Percentiles rank a stretch among this genome's conserved stretches.
These are phyloP conservation scores for Boletus coccyginus DNA, from an alignment of 768 basidiomycete genomes.

Conservation along the genomic window DNA sequence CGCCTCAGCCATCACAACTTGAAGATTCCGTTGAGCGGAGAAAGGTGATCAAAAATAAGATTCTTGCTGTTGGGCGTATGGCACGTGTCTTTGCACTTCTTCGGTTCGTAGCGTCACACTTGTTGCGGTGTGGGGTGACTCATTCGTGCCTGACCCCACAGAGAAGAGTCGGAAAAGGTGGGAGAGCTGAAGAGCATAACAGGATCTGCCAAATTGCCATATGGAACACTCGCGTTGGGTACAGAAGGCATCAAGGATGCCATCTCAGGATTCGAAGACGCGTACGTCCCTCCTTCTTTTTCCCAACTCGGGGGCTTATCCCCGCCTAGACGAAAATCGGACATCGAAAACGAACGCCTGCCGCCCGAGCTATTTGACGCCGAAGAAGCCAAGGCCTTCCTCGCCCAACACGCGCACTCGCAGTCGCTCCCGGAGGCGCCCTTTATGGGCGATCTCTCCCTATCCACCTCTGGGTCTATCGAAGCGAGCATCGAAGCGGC, in stretches of 20 bases:
- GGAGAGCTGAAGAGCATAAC: constrained; percentile 94
- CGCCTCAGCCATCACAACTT: constrained; percentile 35
- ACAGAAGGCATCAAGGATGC: constrained; percentile 94
- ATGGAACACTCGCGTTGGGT: constrained; percentile 80
- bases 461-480: constrained; percentile 44
- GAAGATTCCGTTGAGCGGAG: constrained; percentile 69
- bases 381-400: constrained; percentile 61
- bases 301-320: not conserved
- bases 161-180: constrained; percentile 97
- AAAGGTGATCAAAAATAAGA: constrained; percentile 97
- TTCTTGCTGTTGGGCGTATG: constrained; percentile 96
- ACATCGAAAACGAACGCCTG: constrained; percentile 98
- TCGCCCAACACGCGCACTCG: constrained; percentile 35
- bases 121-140: not conserved
- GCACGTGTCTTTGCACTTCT: constrained; percentile 93
- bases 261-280: constrained; percentile 79
- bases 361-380: constrained; percentile 94
- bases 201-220: constrained; percentile 75
- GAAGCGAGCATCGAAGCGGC: constrained; percentile 39
- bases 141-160: constrained; percentile 25
- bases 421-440: constrained; percentile 54
- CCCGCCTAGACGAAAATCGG: constrained; percentile 79
- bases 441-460: constrained; percentile 38
- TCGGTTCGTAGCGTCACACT: constrained; percentile 55
- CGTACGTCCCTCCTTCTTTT: constrained; percentile 53